phyloP scores from a whole-genome alignment of 2,329 filamentous ascomycete genomes.

The Botryosphaeria dothidea region DNA sequence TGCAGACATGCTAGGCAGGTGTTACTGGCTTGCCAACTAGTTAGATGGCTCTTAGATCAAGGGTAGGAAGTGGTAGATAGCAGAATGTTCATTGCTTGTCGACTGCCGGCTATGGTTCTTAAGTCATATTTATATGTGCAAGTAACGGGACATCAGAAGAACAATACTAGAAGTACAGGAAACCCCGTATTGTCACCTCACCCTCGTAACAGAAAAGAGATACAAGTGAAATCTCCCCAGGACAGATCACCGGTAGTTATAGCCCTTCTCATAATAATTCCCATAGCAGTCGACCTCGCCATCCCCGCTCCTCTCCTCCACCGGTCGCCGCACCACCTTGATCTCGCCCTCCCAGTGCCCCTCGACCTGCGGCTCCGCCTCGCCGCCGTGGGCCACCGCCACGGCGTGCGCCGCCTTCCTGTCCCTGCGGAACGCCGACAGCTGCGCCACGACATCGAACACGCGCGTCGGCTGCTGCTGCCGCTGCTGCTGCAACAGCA shows the following conservation, averaged over 20 bases:
- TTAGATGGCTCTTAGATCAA: no score
- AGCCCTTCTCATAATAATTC: constrained; percentile 55
- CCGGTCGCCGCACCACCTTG: constrained; percentile 53
- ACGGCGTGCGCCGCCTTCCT: constrained; percentile 53
- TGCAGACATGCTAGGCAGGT: no score
- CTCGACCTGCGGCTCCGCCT: constrained; percentile 44
- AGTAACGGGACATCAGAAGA: no score
- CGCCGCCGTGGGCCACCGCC: constrained; percentile 29
- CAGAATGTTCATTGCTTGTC: no score
- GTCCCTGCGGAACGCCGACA: constrained; percentile 56
- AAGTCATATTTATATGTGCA: no score
- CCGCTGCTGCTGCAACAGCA: constrained; percentile 23
- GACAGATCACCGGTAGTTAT: constrained; percentile 49
- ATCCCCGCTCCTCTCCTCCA: constrained; percentile 38
- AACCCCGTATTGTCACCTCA: no score
- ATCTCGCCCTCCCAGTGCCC: constrained; percentile 63
- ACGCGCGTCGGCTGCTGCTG: constrained; percentile 22
- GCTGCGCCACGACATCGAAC: constrained; percentile 55
- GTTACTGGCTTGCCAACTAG: no score
- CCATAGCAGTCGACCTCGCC: constrained; percentile 53
- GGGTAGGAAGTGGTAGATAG: no score
- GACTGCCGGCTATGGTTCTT: no score
- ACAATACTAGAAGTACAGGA: no score
- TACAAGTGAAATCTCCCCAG: no score
- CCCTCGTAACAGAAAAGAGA: no score